A percentile compares a stretch with the other conserved stretches of the same genome.
Evolutionary conservation across 306 rosid genomes (phyloP).

Genomic region (Comarum palustre): DNA sequence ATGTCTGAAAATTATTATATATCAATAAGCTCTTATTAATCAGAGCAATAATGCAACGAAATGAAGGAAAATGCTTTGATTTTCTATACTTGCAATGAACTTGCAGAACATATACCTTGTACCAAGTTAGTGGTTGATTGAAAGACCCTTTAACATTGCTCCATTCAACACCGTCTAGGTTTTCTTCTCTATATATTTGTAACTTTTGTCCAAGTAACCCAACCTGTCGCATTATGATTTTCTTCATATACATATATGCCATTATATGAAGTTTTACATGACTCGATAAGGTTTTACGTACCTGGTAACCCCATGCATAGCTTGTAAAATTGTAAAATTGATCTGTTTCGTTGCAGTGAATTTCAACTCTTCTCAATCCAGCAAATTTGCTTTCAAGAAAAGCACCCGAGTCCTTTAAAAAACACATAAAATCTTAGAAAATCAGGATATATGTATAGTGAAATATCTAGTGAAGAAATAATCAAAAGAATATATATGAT

Average conservation of each 20-base stretch:
- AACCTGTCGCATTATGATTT: slow-evolving; percentile 28
- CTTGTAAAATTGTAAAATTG: slow-evolving; percentile 39
- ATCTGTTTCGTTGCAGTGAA: slow-evolving; percentile 41
- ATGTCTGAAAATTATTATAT: slow-evolving; percentile 31
- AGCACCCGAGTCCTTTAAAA: slow-evolving; percentile 66
- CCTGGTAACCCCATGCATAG: slow-evolving; percentile 67
- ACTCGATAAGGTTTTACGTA: not conserved
- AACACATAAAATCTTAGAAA: not conserved
- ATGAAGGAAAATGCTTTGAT: not conserved
- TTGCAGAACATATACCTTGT: slow-evolving; percentile 44
- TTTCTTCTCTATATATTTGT: slow-evolving; percentile 42
- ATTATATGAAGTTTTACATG: not conserved
- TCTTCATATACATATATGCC: not conserved
- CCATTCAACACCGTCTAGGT: slow-evolving; percentile 39
- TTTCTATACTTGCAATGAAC: not conserved
- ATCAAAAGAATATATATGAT: not conserved
- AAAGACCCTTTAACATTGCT: slow-evolving; percentile 20
- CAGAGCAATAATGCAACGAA: not conserved
- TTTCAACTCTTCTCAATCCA: slow-evolving; percentile 51
- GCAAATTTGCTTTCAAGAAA: slow-evolving; percentile 60
- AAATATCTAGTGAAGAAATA: not conserved
- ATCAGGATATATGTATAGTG: not conserved
- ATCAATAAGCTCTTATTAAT: not conserved
- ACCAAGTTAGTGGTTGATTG: slow-evolving; percentile 53
- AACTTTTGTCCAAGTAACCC: slow-evolving; percentile 57